Evolutionary conservation across 768 basidiomycete genomes (phyloP), one percentile per base, ranked within the genome.

Genomic region (Cyclocybe aegerita): DNA sequence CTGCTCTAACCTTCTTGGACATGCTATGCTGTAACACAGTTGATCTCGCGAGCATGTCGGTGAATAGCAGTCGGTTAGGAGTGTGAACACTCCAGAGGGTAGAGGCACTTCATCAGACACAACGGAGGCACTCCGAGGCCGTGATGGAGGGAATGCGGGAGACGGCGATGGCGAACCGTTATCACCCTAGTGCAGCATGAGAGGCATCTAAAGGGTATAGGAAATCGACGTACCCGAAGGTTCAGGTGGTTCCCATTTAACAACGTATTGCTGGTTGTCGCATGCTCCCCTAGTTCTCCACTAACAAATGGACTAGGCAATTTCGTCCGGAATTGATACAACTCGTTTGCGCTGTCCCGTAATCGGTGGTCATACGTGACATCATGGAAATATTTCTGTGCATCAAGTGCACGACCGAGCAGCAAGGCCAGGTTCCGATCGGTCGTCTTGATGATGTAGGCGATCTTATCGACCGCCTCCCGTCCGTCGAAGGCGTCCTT

Each of bases 351-450:
- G 60, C 85, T 93, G 69, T 98, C 97, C 44, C 97, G 76, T 50
- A 99, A 66, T 10, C 96, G 87, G 66, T 99, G 97, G 62, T 98
- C 96, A 64, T 98, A 99, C 7, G 97, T 98, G 58, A 99, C 97
- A 62, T 98, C 97, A 63, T 99, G 97, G 65, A 99, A 98, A 72
- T 93, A 98, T 71, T 98, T 98, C 68, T 98, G 97, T 7, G 95
- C 89, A 62, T 98, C 97, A 46, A 99, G 75, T 2, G 97, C 94
- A 37, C 97, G 82, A 4, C 97, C 97, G n/a, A 98, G 80, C 2
- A 99, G 77, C 39, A 98, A 73, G 9, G 97, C 97, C 23, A 99
- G 79, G 68, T 97, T 98, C 10, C 97, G 81, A 70, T 99, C 97
- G 5, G 94, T 93, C 3, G 97, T 98, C 71, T 95, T 95, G 79